Base-by-base conservation (phyloP, 2,329 filamentous ascomycete species). In the Juglanconis sp. region DNA sequence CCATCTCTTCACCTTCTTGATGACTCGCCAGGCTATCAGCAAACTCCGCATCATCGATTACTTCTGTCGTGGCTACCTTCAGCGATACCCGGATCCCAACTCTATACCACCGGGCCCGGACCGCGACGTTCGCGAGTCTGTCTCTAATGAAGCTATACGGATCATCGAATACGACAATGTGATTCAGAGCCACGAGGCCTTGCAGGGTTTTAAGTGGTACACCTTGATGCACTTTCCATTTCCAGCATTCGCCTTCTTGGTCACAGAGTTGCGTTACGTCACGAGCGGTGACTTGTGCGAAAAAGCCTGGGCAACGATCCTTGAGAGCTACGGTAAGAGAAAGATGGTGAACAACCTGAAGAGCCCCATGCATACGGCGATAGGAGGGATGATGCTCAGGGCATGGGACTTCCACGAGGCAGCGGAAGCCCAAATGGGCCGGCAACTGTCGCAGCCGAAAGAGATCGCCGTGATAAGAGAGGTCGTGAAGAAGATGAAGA, bases 131-230 rank as follows among this genome's bases (percentile, higher is more conserved):
- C 79, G 81, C 24, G 81, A 86, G 49, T 74, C 70, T 5, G 75
- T 85, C 40, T 81, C 85, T 65, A 68, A 80, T 36, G 79, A 84
- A 61, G 81, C 83, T 11, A 81, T 83, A 46, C 76, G 79, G 63
- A 84, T 85, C 78, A 74, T 87, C 32, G 84, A 86, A 69, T 83
- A 82, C 62, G 84, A 87, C 69, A 84, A 82, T 61, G 67, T 81
- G 40, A 78, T 86, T 30, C 81, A 85, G 63, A 75, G 76, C 1
- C 77, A 79, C 5, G 77, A 82, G 15, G 77, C 72, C 53, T 71
- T 87, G 3, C 77, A 77, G 15, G 77, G 80, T 2, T 87, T 83
- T 65, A 75, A 75, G 54, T 87, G 84, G 84, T 87, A 83, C 67
- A 83, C 81, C 0, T 76, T 79, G 64, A 80, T 85, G 66, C 78